Conservation (phyloP, 2,329 filamentous ascomycete genomes). For the Aspergillus pseudoterreus region DNA sequence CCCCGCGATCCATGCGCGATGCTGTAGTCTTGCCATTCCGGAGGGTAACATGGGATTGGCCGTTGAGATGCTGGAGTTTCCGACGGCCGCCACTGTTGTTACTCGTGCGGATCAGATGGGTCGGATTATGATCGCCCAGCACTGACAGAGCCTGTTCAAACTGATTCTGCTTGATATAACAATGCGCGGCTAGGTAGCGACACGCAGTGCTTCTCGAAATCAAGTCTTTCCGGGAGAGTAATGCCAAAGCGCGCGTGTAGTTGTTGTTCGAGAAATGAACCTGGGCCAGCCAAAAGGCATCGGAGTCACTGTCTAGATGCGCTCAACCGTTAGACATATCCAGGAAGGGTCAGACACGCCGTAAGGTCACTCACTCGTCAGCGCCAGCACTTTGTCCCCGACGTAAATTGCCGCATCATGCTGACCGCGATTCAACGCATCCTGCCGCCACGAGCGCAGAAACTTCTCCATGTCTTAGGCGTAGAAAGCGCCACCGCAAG, state of each 20-base stretch:
- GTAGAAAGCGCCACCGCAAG: neutral
- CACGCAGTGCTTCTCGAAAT: constrained; percentile 78
- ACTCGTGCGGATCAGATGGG: constrained; percentile 71
- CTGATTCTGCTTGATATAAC: constrained; percentile 85
- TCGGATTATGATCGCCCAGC: constrained; percentile 91
- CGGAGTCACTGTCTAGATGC: constrained; percentile 74
- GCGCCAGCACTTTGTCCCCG: constrained; percentile 89
- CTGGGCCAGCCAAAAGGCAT: constrained; percentile 97
- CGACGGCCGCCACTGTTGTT: constrained; percentile 63
- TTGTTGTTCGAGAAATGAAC: constrained; percentile 95
- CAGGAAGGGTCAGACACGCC: neutral
- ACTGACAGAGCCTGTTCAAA: constrained; percentile 84
- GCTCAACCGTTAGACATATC: neutral
- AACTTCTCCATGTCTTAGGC: constrained; percentile 75
- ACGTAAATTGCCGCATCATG: constrained; percentile 96
- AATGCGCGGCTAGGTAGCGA: constrained; percentile 88
- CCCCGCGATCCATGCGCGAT: constrained; percentile 54
- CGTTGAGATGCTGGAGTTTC: constrained; percentile 67
- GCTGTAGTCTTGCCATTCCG: constrained; percentile 45
- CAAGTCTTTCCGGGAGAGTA: constrained; percentile 80
- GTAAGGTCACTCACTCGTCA: constrained; percentile 67
- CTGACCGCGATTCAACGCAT: constrained; percentile 92
- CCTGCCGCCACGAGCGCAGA: constrained; percentile 89
- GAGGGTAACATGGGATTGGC: constrained; percentile 48
- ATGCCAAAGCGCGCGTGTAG: constrained; percentile 84